Percentiles rank a stretch among this genome's conserved stretches.
Evolutionary conservation across 106 monocot genomes (phyloP).

Genomic region (Platanthera zijinensis): DNA sequence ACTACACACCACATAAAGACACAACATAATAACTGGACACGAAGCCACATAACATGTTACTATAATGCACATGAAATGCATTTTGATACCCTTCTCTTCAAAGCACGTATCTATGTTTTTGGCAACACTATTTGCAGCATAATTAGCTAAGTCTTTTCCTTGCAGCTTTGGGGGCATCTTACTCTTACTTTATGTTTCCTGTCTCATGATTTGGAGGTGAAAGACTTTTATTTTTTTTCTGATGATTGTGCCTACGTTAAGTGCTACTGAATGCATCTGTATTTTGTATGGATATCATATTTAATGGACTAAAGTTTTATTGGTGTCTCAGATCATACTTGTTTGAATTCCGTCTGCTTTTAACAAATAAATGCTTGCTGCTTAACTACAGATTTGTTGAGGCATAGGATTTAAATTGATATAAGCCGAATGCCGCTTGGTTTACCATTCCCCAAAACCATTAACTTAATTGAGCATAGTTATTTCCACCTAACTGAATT

Average conservation of each 20-base stretch:
- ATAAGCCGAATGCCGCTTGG: background rate
- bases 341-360: background rate
- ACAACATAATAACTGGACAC: too few relatives aligned
- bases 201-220: background rate
- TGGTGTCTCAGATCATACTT: background rate
- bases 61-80: too few relatives aligned
- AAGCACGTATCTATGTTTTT: too few relatives aligned
- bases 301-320: background rate
- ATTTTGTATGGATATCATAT: background rate
- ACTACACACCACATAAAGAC: too few relatives aligned
- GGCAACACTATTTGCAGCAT: background rate
- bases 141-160: background rate
- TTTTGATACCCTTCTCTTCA: too few relatives aligned
- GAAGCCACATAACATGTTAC: too few relatives aligned
- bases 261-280: background rate
- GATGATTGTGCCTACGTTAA: background rate
- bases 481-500: background rate
- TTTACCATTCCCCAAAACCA: background rate
- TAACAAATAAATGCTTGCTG: background rate
- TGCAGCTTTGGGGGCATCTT: background rate
- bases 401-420: background rate
- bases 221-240: background rate
- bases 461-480: background rate
- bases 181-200: background rate
- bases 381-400: background rate